A percentile compares a stretch with the other conserved stretches of the same genome.
Evolutionary conservation across 805 yeast species (phyloP).

Genomic region (Ogataea saltuana): DNA sequence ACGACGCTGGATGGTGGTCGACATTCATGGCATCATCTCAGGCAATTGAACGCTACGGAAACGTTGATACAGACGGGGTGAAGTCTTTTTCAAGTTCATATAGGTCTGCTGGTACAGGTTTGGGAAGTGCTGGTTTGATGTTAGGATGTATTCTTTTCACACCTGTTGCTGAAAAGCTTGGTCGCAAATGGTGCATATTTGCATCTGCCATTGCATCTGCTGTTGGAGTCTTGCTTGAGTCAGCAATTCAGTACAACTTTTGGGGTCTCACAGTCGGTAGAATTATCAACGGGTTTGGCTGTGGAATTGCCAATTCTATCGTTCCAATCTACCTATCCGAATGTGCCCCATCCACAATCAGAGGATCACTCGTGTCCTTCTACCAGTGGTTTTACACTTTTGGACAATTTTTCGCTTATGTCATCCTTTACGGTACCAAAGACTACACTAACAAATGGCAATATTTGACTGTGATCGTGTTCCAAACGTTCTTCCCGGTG

Average conservation of each 20-base stretch:
- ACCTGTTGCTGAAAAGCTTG: slow-evolving; percentile 38
- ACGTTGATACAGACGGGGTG: slow-evolving; percentile 1
- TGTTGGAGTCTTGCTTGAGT: slow-evolving; percentile 27
- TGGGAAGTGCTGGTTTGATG: slow-evolving; percentile 12
- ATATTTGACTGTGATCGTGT: slow-evolving; percentile 29
- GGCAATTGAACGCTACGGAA: slow-evolving; percentile 9
- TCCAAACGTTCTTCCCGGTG: slow-evolving; percentile 29
- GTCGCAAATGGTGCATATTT: slow-evolving; percentile 41
- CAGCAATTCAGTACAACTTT: slow-evolving; percentile 18
- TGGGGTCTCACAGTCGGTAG: slow-evolving; percentile 33
- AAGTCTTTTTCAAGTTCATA: slow-evolving; percentile 39
- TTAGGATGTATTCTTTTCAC: slow-evolving; percentile 11
- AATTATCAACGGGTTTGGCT: slow-evolving; percentile 37
- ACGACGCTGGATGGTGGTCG: slow-evolving; percentile 17
- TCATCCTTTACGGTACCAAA: slow-evolving; percentile 11
- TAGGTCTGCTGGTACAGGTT: slow-evolving; percentile 17
- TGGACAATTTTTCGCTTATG: slow-evolving; percentile 38
- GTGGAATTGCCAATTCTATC: slow-evolving; percentile 35
- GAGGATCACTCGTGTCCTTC: slow-evolving; percentile 33
- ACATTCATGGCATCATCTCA: slow-evolving; percentile 9
- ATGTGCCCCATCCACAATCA: slow-evolving; percentile 30
- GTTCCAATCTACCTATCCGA: slow-evolving; percentile 38
- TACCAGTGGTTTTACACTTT: slow-evolving; percentile 42
- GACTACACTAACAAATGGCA: slow-evolving; percentile 13
- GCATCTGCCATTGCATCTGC: slow-evolving; percentile 39